These are phyloP conservation scores for Malbranchea zuffiana DNA, from an alignment of 2,329 filamentous ascomycete genomes.

Conservation along the genomic window DNA sequence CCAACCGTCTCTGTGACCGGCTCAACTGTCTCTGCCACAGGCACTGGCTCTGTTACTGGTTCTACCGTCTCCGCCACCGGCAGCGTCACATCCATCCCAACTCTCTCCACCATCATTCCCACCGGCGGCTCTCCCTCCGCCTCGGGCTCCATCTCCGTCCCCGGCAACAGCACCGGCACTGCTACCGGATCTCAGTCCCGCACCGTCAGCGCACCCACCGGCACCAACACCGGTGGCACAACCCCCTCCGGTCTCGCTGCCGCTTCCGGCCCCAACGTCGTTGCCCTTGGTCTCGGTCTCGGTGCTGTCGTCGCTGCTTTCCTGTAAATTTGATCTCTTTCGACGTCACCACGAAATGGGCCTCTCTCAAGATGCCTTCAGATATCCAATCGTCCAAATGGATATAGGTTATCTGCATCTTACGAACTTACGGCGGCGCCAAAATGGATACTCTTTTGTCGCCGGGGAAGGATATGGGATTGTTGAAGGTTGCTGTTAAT, in stretches of 20 bases:
- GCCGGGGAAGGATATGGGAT: too few species aligned
- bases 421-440: too few species aligned
- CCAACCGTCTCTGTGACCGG: constrained; percentile 12
- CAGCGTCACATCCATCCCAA: constrained; percentile 9
- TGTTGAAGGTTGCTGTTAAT: too few species aligned
- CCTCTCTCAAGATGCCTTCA: too few species aligned
- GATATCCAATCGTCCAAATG: too few species aligned
- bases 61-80: constrained; percentile 9
- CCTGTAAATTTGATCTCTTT: too few species aligned
- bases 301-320: constrained; percentile 36
- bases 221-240: constrained; percentile 9
- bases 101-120: constrained; percentile 6
- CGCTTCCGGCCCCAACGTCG: constrained; percentile 12
- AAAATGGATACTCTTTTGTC: too few species aligned
- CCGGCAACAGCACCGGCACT: constrained; percentile 10
- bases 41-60: constrained; percentile 16
- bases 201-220: constrained; percentile 18
- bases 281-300: constrained; percentile 26
- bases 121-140: constrained; percentile 4
- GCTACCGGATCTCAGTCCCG: constrained; percentile 7
- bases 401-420: too few species aligned
- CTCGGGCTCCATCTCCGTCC: constrained; percentile 3
- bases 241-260: constrained; percentile 4
- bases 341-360: too few species aligned
- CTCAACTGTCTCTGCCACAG: constrained; percentile 19